Evolutionary conservation across 148 eudicot species (phyloP).

Genomic region (Pouteria glomerata): DNA sequence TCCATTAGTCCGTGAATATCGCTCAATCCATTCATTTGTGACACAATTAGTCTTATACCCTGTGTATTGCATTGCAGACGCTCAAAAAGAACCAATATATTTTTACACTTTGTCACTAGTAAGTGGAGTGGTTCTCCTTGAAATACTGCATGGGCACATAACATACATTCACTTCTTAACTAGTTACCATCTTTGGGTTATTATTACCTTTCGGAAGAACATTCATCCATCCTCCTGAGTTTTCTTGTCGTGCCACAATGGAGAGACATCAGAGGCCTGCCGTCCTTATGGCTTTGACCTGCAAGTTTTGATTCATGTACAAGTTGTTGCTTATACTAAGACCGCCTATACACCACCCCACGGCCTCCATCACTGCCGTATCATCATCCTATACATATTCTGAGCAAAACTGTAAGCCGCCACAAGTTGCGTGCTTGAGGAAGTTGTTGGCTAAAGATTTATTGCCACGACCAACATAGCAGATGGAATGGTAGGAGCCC

Average conservation of each 20-base stretch:
- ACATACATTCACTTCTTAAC: slow-evolving; percentile 1
- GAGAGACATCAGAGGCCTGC: slow-evolving; percentile 26
- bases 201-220: slow-evolving; percentile 18
- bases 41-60: neutral
- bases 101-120: slow-evolving; percentile 21
- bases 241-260: slow-evolving; percentile 6
- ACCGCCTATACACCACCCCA: neutral
- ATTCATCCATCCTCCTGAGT: neutral
- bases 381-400: neutral
- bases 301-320: slow-evolving; percentile 14
- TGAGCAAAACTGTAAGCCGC: slow-evolving; percentile 16
- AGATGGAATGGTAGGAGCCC: slow-evolving; percentile 17
- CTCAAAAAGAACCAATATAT: slow-evolving; percentile 30
- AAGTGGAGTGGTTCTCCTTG: slow-evolving; percentile 21
- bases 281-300: slow-evolving; percentile 38
- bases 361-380: slow-evolving; percentile 1
- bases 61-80: slow-evolving; percentile 18
- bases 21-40: neutral
- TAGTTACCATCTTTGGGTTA: neutral
- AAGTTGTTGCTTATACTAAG: neutral
- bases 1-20: neutral
- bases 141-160: slow-evolving; percentile 29
- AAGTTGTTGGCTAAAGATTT: neutral
- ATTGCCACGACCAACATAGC: slow-evolving; percentile 3
- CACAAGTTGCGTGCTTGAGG: neutral